These are phyloP conservation scores for Physaria fendleri DNA, from an alignment of 345 rosid species.

Conservation along the genomic window DNA sequence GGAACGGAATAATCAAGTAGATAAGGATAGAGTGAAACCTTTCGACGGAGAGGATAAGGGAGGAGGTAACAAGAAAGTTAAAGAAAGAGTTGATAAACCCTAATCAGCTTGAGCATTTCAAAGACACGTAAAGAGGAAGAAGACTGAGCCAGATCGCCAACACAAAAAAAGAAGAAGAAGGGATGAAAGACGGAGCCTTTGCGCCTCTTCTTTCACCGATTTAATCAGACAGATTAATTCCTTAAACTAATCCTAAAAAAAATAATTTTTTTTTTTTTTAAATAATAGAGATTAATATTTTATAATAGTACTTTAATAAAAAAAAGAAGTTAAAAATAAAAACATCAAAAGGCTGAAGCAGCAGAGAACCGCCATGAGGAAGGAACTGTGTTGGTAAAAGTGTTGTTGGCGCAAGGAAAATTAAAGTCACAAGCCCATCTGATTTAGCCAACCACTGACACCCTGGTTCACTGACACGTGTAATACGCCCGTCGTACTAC, in stretches of 20 bases:
- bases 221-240: background rate
- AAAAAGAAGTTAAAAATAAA: background rate
- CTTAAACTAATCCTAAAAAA: background rate
- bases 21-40: conserved; percentile 7
- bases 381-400: conserved; percentile 20
- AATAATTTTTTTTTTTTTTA: background rate
- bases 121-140: conserved; percentile 17
- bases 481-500: background rate
- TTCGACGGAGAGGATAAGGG: conserved; percentile 25
- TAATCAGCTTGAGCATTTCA: conserved; percentile 39
- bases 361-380: conserved; percentile 29
- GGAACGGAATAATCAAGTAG: background rate
- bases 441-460: conserved; percentile 26
- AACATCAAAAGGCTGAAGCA: conserved; percentile 24
- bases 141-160: conserved; percentile 15
- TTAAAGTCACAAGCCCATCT: conserved; percentile 26
- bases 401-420: conserved; percentile 26
- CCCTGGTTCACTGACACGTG: conserved; percentile 24
- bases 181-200: conserved; percentile 12
- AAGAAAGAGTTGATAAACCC: conserved; percentile 34
- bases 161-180: background rate
- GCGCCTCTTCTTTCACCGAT: conserved; percentile 26
- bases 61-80: conserved; percentile 22
- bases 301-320: too few relatives aligned
- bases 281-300: conserved; percentile 2